Evolutionary conservation across 2,329 filamentous ascomycete genomes (phyloP), one percentile per base, ranked within the genome.

Genomic region (Cercospora sojina): DNA sequence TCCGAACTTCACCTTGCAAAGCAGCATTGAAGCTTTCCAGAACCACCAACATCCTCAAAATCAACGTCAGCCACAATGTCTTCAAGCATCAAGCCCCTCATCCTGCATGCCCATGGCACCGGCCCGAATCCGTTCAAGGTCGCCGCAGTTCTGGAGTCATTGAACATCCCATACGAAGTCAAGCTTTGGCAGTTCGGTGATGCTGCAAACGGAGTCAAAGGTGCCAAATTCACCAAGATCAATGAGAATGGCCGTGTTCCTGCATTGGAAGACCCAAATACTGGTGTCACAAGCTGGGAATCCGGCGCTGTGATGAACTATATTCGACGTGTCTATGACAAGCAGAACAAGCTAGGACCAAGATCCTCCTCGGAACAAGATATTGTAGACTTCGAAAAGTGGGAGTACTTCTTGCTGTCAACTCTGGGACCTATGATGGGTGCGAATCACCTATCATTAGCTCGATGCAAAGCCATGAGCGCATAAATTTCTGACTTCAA

Each of bases 281-380:
- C 75, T 16, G 78, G 77, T 65, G 74, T 85, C 43, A 80, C 78
- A 0, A 77, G 83, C 47, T 85, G 81, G 80, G 83, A 85, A 71
- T 82, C 80, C 16, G 82, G 81, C 25, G 83, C 84, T 10, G 83
- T 84, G 71, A 71, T 85, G 65, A 78, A 82, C 65, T 85, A 85
- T 65, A 71, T 85, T 23, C 70, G 81, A 9, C 72, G 79, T 2
- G 76, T 78, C 2, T 83, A 83, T 68, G 81, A 83, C 70, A 75
- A 75, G 23, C 66, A 74, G n/a, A 79, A 80, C 60, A 73, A 67
- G 27, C 73, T 82, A 8, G 78, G 78, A 5, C 80, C 79, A 0
- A 58, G 71, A 2, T 77, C 76, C 0, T 64, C 66, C 23, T 72
- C 64, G 3, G 78, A 80, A 47, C 80, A 82, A 64, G 80, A 80